Evolutionary conservation across 2,329 filamentous ascomycete genomes (phyloP).

Genomic region (Herpotrichia juniperi): DNA sequence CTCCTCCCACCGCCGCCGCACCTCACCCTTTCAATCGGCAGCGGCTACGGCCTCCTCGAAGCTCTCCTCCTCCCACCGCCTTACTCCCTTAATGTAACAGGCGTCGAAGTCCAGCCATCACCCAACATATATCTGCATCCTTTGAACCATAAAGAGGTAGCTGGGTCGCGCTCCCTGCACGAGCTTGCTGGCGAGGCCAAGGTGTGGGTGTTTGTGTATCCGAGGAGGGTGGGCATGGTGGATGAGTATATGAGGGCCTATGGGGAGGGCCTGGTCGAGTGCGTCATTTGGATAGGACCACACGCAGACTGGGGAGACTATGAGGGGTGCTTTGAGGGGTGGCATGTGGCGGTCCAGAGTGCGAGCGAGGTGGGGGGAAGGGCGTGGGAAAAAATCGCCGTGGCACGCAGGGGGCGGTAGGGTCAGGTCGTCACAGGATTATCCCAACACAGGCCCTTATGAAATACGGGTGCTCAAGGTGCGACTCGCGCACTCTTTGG

Average conservation of each 20-base stretch:
- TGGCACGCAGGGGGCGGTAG: constrained; percentile 16
- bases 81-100: constrained; percentile 43
- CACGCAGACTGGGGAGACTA: constrained; percentile 50
- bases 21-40: constrained; percentile 53
- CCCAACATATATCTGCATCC: constrained; percentile 54
- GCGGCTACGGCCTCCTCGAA: constrained; percentile 59
- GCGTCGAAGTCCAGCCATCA: constrained; percentile 56
- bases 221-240: constrained; percentile 54
- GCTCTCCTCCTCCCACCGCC: constrained; percentile 40
- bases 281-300: constrained; percentile 52
- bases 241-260: constrained; percentile 50
- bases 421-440: too few relatives aligned
- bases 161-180: constrained; percentile 52
- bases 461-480: too few relatives aligned
- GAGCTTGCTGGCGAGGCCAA: constrained; percentile 48
- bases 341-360: constrained; percentile 23
- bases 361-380: constrained; percentile 37
- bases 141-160: constrained; percentile 50
- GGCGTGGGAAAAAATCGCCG: constrained; percentile 40
- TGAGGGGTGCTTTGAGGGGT: constrained; percentile 27
- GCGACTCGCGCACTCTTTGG: too few relatives aligned
- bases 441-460: too few relatives aligned
- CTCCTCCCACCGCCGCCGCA: constrained; percentile 30
- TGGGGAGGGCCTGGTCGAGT: constrained; percentile 34
- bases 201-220: constrained; percentile 62